Evolutionary conservation across 345 rosid species (phyloP), one percentile per base, ranked within the genome.

Genomic region (Syzygium aqueum): DNA sequence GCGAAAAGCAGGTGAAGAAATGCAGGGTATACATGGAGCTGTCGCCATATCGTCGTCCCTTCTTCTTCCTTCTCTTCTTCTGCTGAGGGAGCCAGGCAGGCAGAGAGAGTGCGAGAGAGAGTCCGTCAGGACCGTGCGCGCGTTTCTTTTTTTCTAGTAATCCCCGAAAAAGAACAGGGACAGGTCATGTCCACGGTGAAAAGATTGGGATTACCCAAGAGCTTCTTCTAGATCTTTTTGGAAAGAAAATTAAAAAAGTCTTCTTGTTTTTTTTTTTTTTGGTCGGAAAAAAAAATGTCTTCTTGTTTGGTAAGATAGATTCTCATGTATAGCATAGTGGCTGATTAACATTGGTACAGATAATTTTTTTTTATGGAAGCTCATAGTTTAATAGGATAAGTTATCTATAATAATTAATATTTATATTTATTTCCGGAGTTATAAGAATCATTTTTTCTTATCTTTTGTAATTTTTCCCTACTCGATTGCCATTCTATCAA

Each of bases 21-120:
- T 33, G 2, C 91, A 88, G 80, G 93, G 88, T 50, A 85, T 27
- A 63, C 84, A 65, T 33, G 87, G 89, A 86, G 92, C 86, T 13
- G 92, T 88, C 83, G 94, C 92, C 95, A 94, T 94, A 59, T 85
- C 89, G 86, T 30, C 27, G 86, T 30, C 27, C 85, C 85, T 84
- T 54, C 77, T 17, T 59, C 53, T 84, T 40, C 23, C 27, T 84
- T 28, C 15, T 57, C 40, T 49, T 46, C n/a, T 17, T 53, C n/a
- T 37, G 63, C 43, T 7, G 22, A 28, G 59, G 59, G 77, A 56
- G 84, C 27, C 27, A 37, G 43, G 43, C 61, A 54, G 56, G 37
- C 19, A 78, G 51, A 43, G 49, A 50, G 11, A 87, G 40, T 43
- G 11, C 25, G 53, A 49, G 85, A 28, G 77, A 67, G 49, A 73